Base-by-base conservation (phyloP, 2,329 filamentous ascomycete species). In the Aspergillus sojae region DNA sequence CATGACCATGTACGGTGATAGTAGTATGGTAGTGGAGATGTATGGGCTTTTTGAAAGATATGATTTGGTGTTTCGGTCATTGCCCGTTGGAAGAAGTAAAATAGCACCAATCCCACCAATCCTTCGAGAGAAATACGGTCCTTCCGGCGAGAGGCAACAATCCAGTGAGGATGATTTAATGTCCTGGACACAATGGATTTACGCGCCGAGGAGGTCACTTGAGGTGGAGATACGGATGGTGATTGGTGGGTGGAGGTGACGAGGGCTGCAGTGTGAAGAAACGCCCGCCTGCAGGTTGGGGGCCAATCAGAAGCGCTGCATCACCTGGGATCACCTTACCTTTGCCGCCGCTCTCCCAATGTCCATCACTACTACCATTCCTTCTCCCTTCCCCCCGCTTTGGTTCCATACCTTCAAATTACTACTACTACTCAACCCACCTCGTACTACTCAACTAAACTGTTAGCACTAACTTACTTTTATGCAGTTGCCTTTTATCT, bases 231-330 rank as follows among this genome's bases (percentile, higher is more conserved):
- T 53, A 2, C 4, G 56, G 19, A 6, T 41, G 26, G 30, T 66
- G 62, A 71, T 71, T 71, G 70, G 70, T 12, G 28, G 23, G 11
- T 14, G 23, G 32, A 60, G 53, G 69, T 71, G 70, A 72, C 66
- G 65, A 65, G 63, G 53, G 60, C 60, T 71, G 70, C 70, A 72
- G 66, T 39, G 61, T 69, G 70, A 71, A 71, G 67, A 71, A 71
- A 67, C 62, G 59, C 57, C 52, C 60, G 54, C 61, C 61, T 66
- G 65, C 67, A 68, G 41, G 52, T 30, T 39, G 16, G 16, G 23
- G 41, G 57, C 65, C 66, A 71, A 70, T 68, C 59, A 67, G 34
- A 2, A 14, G n/a, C n/a, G 11, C 16, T 41, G 2, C 16, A 41
- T 41, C 39, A 23, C n/a, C 21, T 26, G 21, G 11, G 16, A 41